A percentile compares a stretch with the other conserved stretches of the same genome.
phyloP scores from a whole-genome alignment of 495 filamentous ascomycete genomes.

The Thozetella sp. region DNA sequence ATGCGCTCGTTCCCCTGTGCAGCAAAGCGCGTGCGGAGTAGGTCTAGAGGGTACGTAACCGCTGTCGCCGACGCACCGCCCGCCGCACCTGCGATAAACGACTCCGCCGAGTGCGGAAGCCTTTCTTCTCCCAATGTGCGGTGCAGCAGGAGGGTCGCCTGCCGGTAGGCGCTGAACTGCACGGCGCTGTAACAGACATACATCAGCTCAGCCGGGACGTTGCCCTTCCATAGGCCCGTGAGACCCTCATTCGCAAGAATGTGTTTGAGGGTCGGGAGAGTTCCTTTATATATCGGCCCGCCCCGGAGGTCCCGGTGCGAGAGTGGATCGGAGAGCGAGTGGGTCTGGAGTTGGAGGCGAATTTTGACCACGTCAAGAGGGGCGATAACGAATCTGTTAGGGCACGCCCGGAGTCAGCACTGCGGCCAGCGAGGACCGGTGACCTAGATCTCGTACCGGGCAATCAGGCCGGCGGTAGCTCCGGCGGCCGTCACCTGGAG shows the following conservation, averaged over 20 bases:
- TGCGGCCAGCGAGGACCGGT: constrained; percentile 18
- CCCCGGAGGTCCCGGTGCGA: constrained; percentile 46
- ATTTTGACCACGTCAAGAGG: constrained; percentile 97
- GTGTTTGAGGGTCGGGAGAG: constrained; percentile 70
- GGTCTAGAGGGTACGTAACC: constrained; percentile 88
- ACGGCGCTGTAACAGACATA: constrained; percentile 87
- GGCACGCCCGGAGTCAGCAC: not conserved
- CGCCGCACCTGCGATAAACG: constrained; percentile 78
- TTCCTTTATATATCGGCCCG: constrained; percentile 78
- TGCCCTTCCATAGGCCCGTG: constrained; percentile 95
- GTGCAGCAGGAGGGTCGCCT: constrained; percentile 62
- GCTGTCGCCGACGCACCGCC: constrained; percentile 83
- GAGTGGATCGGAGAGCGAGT: constrained; percentile 72
- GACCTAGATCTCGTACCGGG: constrained; percentile 82
- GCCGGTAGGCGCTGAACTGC: constrained; percentile 91
- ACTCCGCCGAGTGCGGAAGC: constrained; percentile 56
- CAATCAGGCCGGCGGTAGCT: constrained; percentile 84
- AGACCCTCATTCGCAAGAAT: constrained; percentile 82
- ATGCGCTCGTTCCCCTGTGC: constrained; percentile 87
- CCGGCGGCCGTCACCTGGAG: constrained; percentile 83
- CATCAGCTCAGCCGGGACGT: constrained; percentile 90
- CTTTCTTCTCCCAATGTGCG: constrained; percentile 29
- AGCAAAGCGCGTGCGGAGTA: constrained; percentile 92
- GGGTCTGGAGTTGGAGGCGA: constrained; percentile 87
- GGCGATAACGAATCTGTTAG: constrained; percentile 77